Evolutionary conservation across 192 early-diverging fungal species (phyloP).

Genomic region (Coemansia sp.): DNA sequence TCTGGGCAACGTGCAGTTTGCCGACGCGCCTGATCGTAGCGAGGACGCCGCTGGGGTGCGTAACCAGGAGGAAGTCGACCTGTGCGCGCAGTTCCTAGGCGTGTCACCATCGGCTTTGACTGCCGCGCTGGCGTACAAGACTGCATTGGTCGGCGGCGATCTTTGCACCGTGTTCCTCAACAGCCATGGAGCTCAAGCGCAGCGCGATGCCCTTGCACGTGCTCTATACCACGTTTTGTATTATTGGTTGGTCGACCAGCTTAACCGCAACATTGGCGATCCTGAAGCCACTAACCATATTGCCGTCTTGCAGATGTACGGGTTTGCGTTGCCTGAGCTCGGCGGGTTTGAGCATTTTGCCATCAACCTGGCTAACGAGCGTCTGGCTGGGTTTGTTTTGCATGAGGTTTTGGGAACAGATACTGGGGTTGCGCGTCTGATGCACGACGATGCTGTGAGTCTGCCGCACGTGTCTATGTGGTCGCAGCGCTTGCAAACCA

Average conservation of each 20-base stretch:
- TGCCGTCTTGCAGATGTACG: slow-evolving; percentile 83
- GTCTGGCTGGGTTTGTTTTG: slow-evolving; percentile 54
- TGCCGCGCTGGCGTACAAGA: background rate
- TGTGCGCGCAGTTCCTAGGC: background rate
- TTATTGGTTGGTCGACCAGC: slow-evolving; percentile 86
- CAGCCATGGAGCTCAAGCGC: slow-evolving; percentile 68
- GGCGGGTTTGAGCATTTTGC: slow-evolving; percentile 67
- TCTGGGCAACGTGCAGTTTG: slow-evolving; percentile 86
- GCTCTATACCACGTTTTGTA: slow-evolving; percentile 88
- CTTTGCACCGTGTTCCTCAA: slow-evolving; percentile 90
- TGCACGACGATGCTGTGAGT: slow-evolving; percentile 38
- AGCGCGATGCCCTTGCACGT: slow-evolving; percentile 80
- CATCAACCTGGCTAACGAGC: slow-evolving; percentile 68
- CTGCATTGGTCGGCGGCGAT: slow-evolving; percentile 75
- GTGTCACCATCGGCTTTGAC: background rate
- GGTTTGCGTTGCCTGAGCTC: slow-evolving; percentile 53
- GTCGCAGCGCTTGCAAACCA: slow-evolving; percentile 22
- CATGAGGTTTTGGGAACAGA: slow-evolving; percentile 38
- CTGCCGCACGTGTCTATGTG: slow-evolving; percentile 22
- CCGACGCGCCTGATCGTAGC: slow-evolving; percentile 4
- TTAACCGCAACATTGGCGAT: slow-evolving; percentile 78
- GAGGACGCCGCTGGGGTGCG: background rate
- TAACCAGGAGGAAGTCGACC: background rate
- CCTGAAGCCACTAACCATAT: slow-evolving; percentile 74
- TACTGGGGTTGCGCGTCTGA: slow-evolving; percentile 28